Percentiles rank a stretch among this genome's conserved stretches.
Evolutionary conservation across 1,284 basidiomycete species (phyloP).

Genomic region (Sporisorium iseilematis-ciliati): DNA sequence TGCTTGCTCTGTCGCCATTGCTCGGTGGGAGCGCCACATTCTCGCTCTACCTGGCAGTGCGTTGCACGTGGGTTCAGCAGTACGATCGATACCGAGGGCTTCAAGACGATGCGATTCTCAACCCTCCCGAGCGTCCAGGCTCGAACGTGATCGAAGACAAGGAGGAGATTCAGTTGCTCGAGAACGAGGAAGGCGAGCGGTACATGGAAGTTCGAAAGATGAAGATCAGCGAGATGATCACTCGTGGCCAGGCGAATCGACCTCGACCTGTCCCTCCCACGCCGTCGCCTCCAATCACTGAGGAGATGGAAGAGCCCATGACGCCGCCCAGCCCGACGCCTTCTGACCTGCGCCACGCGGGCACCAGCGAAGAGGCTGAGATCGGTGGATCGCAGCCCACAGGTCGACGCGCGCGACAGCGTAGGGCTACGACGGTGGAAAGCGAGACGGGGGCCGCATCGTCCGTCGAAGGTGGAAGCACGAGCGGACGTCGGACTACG

Average conservation of each 20-base stretch:
- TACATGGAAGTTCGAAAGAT: slow-evolving; percentile 33
- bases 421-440: slow-evolving; percentile 8
- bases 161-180: slow-evolving; percentile 69
- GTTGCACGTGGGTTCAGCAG: slow-evolving; percentile 35
- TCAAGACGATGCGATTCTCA: slow-evolving; percentile 11
- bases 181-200: slow-evolving; percentile 35
- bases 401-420: background rate
- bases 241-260: background rate
- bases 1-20: slow-evolving; percentile 32
- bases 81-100: slow-evolving; percentile 7
- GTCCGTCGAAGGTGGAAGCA: slow-evolving; percentile 6
- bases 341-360: background rate
- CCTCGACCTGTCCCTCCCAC: background rate
- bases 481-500: slow-evolving; percentile 17
- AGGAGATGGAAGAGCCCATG: background rate
- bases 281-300: background rate
- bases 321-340: slow-evolving; percentile 6
- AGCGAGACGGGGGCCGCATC: slow-evolving; percentile 8
- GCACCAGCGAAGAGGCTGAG: background rate
- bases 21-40: slow-evolving; percentile 40
- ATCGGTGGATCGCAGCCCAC: background rate
- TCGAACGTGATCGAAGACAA: slow-evolving; percentile 72
- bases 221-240: slow-evolving; percentile 13
- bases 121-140: slow-evolving; percentile 7
- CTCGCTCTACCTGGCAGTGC: slow-evolving; percentile 37